phyloP scores from a whole-genome alignment of 148 eudicot genomes.

The Persicaria maculosa region DNA sequence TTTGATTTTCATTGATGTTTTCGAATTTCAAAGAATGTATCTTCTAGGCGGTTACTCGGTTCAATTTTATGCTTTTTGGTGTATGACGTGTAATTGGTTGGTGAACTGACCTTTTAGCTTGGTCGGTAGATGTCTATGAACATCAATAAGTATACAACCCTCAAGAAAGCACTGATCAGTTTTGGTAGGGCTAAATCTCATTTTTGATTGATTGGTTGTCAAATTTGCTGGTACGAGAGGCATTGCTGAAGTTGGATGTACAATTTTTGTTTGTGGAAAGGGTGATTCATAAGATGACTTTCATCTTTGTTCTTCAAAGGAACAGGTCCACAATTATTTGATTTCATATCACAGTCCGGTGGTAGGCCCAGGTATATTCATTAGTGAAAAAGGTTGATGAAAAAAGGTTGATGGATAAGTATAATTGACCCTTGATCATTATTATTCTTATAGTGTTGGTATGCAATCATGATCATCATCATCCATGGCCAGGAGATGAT shows the following conservation, averaged over 20 bases:
- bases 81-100: not conserved
- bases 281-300: not conserved
- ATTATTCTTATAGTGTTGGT: not conserved
- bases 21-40: not conserved
- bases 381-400: not conserved
- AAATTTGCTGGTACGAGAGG: not conserved
- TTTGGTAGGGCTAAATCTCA: not conserved
- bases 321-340: not conserved
- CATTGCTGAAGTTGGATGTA: not conserved
- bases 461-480: not conserved
- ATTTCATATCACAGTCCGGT: no score
- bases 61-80: not conserved
- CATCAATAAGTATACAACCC: no score
- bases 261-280: not conserved
- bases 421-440: not conserved
- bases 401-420: not conserved
- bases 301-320: not conserved
- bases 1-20: not conserved
- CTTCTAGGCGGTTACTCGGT: not conserved
- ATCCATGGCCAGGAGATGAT: not conserved
- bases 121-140: not conserved
- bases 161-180: not conserved
- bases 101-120: not conserved
- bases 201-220: not conserved
- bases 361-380: not conserved